Evolutionary conservation across 1,139 yeast genomes (phyloP).

Genomic region (Candida tunisiensis): DNA sequence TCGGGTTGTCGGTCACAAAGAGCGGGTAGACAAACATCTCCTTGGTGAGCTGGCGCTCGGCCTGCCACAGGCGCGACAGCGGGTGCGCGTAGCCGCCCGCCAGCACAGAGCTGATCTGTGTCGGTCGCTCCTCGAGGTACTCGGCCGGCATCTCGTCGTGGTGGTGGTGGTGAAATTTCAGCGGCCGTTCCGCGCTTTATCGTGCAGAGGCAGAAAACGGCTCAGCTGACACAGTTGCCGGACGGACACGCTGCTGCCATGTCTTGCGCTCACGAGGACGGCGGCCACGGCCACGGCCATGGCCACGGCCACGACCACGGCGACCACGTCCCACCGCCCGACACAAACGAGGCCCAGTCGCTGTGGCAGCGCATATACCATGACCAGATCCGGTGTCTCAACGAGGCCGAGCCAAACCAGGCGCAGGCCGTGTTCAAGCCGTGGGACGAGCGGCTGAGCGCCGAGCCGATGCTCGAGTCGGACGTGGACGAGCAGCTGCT

Average conservation of each 20-base stretch:
- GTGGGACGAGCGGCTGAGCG: conserved; percentile 30
- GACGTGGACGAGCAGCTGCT: conserved; percentile 77
- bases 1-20: conserved; percentile 66
- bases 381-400: conserved; percentile 45
- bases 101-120: conserved; percentile 58
- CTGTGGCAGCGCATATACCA: conserved; percentile 45
- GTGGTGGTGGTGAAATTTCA: not conserved
- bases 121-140: not conserved
- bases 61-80: conserved; percentile 80
- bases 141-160: not conserved
- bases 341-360: conserved; percentile 56
- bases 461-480: conserved; percentile 34
- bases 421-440: conserved; percentile 30
- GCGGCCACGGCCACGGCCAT: conserved; percentile 11
- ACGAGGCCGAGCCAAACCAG: conserved; percentile 34
- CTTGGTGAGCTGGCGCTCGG: conserved; percentile 65
- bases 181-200: no score
- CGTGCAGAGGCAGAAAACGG: no score
- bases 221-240: no score
- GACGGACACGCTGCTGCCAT: no score
- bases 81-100: conserved; percentile 96
- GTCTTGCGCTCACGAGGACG: conserved; percentile 5
- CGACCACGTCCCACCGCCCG: conserved; percentile 49
- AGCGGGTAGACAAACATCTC: conserved; percentile 87
- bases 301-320: conserved; percentile 14